These are phyloP conservation scores for Pseudogymnoascus sp. DNA, from an alignment of 2,329 filamentous ascomycete genomes.

Conservation along the genomic window DNA sequence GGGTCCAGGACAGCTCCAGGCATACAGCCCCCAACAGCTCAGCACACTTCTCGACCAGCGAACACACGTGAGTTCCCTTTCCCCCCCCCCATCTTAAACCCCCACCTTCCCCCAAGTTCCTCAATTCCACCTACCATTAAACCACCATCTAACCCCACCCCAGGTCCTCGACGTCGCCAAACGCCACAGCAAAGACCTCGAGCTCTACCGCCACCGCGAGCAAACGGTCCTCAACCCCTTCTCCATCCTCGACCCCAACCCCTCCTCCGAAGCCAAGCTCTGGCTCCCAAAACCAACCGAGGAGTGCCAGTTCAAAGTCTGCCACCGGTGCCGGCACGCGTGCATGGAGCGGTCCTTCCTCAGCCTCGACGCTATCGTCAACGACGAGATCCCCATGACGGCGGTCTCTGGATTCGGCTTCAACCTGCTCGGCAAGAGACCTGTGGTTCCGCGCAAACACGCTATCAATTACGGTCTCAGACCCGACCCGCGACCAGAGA, in stretches of 20 bases:
- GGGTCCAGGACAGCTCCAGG: conserved; percentile 33
- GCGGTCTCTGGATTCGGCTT: conserved; percentile 47
- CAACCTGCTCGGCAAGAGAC: conserved; percentile 35
- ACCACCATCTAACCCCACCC: neutral
- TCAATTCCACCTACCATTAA: neutral
- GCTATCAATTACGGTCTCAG: conserved; percentile 24
- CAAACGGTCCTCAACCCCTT: neutral
- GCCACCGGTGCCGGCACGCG: conserved; percentile 39
- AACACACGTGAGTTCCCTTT: conserved; percentile 34
- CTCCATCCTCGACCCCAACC: neutral
- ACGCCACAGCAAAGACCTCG: neutral
- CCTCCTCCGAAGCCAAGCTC: conserved; percentile 16
- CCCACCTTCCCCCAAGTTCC: neutral
- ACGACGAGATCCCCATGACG: conserved; percentile 41
- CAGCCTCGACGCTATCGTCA: conserved; percentile 41
- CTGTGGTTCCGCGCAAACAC: conserved; percentile 23
- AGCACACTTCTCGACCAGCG: conserved; percentile 41
- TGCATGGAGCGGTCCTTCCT: conserved; percentile 38
- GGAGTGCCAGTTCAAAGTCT: conserved; percentile 44
- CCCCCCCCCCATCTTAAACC: neutral
- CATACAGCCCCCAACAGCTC: conserved; percentile 42
- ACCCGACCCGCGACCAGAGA: conserved; percentile 14
- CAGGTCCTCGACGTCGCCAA: conserved; percentile 10
- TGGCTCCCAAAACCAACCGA: conserved; percentile 32
- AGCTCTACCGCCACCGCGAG: neutral